Percentiles rank a stretch among this genome's conserved stretches.
phyloP scores from a whole-genome alignment of 2,329 filamentous ascomycete species.

The Sclerotinia glacialis region DNA sequence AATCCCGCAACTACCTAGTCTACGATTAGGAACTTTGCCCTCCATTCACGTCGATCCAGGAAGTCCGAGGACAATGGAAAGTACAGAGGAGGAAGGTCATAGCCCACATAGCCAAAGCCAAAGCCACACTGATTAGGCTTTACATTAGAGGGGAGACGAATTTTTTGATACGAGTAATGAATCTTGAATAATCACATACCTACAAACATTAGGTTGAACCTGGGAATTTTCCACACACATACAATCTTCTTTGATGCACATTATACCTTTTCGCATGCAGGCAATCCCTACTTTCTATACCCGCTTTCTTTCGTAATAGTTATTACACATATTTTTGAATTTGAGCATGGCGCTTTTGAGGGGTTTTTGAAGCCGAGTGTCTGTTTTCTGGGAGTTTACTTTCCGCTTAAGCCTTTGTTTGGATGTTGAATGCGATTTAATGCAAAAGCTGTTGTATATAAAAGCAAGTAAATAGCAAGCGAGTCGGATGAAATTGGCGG shows the following conservation, averaged over 20 bases:
- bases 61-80: conserved; percentile 27
- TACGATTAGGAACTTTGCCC: conserved; percentile 51
- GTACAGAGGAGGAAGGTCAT: conserved; percentile 16
- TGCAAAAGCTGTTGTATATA: conserved; percentile 5
- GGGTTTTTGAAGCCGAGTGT: not conserved
- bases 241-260: not conserved
- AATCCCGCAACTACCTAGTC: conserved; percentile 51
- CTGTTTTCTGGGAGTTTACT: not conserved
- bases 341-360: conserved; percentile 9
- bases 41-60: conserved; percentile 55
- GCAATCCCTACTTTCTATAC: conserved; percentile 10
- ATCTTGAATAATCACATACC: conserved; percentile 17
- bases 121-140: not conserved
- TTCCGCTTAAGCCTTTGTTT: conserved; percentile 7
- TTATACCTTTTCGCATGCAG: not conserved
- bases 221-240: not conserved
- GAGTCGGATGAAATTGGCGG: not conserved
- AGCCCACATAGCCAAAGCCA: not conserved
- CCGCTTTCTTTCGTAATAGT: conserved; percentile 6
- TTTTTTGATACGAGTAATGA: conserved; percentile 17
- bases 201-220: not conserved
- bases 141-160: not conserved
- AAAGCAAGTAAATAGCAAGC: not conserved
- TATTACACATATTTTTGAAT: not conserved
- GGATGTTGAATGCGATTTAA: not conserved